Conservation (phyloP, 2,329 filamentous ascomycete genomes). For the Aspergillus sp. region DNA sequence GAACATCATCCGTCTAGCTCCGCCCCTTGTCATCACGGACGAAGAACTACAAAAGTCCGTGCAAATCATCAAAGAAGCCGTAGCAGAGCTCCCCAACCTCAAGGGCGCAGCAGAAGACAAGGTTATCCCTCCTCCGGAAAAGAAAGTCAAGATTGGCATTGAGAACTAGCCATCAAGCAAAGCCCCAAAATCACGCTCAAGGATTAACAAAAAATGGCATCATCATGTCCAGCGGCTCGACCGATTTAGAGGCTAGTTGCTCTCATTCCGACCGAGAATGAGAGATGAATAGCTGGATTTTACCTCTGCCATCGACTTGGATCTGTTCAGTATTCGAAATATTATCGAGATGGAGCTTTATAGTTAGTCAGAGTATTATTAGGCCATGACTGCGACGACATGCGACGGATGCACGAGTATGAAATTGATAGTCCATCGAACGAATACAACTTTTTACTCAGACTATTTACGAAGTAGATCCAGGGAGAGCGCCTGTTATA, state of each 20-base stretch:
- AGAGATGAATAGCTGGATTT: background rate
- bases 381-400: no score
- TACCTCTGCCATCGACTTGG: background rate
- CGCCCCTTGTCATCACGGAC: constrained; percentile 88
- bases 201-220: background rate
- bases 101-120: constrained; percentile 50
- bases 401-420: no score
- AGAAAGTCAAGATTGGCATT: constrained; percentile 52
- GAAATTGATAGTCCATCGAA: no score
- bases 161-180: constrained; percentile 40
- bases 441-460: no score
- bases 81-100: constrained; percentile 68
- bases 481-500: no score
- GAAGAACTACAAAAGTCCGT: constrained; percentile 72
- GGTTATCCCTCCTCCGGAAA: constrained; percentile 52
- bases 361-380: no score
- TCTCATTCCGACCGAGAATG: background rate
- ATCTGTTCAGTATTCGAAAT: background rate
- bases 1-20: constrained; percentile 97
- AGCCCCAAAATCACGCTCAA: no score
- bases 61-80: constrained; percentile 68
- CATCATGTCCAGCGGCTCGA: background rate
- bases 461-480: no score
- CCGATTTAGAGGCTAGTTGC: background rate
- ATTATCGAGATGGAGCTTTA: no score